Conservation (phyloP, 1,139 yeast genomes). For the Taphrina betulina region DNA sequence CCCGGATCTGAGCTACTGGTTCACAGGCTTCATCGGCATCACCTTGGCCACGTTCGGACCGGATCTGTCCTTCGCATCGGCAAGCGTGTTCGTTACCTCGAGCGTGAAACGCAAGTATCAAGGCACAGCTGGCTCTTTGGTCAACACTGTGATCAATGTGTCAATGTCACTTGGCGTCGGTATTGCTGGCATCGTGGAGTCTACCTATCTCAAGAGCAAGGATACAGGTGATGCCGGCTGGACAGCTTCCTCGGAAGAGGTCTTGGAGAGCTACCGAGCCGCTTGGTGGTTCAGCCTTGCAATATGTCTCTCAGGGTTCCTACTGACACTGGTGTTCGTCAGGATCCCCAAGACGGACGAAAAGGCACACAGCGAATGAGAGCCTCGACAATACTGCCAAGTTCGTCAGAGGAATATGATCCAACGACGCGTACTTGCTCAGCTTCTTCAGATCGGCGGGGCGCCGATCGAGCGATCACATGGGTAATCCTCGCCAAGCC, state of each 20-base stretch:
- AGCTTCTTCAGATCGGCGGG: too few species aligned
- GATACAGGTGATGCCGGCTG: not conserved
- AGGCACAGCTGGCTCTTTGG: conserved; percentile 65
- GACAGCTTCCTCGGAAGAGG: conserved; percentile 37
- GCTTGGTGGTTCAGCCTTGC: conserved; percentile 51
- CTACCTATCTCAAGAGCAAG: conserved; percentile 44
- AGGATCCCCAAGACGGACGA: conserved; percentile 10
- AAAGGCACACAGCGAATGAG: conserved; percentile 10
- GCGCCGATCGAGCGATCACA: too few species aligned
- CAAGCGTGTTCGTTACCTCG: conserved; percentile 53
- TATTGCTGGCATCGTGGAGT: conserved; percentile 60
- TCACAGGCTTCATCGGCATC: conserved; percentile 52
- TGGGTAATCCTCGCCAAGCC: too few species aligned
- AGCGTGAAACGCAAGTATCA: conserved; percentile 56
- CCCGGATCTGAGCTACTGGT: conserved; percentile 53
- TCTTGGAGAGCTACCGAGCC: conserved; percentile 48
- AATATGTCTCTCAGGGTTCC: not conserved
- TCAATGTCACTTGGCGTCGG: conserved; percentile 65
- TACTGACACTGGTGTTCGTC: conserved; percentile 1
- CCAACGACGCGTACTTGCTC: too few species aligned
- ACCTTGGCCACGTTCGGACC: conserved; percentile 56
- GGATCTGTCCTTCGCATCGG: conserved; percentile 68
- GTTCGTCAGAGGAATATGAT: too few species aligned
- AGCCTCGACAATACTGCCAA: too few species aligned
- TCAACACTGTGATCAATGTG: conserved; percentile 61